Conservation (phyloP, 2,329 filamentous ascomycete species). For the Penicillium concentricum region DNA sequence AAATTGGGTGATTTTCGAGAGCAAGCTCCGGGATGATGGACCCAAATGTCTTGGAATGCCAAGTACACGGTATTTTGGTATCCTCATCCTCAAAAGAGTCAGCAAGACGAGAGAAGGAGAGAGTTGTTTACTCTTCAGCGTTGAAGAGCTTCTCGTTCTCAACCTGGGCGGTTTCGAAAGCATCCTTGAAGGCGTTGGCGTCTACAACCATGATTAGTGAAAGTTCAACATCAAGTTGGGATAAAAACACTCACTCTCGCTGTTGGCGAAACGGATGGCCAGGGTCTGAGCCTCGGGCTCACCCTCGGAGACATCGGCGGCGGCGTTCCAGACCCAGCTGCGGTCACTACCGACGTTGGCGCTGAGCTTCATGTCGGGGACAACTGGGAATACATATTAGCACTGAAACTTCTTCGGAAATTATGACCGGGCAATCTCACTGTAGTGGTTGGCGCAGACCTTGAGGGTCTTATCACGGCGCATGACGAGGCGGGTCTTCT, state of each 20-base stretch:
- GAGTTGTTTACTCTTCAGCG: slow-evolving; percentile 45
- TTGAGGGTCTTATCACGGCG: slow-evolving; percentile 99
- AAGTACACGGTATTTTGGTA: slow-evolving; percentile 8
- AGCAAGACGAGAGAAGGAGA: background rate
- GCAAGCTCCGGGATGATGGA: slow-evolving; percentile 13
- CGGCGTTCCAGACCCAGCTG: slow-evolving; percentile 99
- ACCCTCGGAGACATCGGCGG: slow-evolving; percentile 96
- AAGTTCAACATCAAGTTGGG: background rate
- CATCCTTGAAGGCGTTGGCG: slow-evolving; percentile 95
- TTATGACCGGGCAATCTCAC: slow-evolving; percentile 56
- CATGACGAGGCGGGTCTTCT: slow-evolving; percentile 97
- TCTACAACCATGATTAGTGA: slow-evolving; percentile 54
- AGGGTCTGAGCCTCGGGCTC: slow-evolving; percentile 95
- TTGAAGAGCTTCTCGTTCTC: slow-evolving; percentile 86
- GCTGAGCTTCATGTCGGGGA: slow-evolving; percentile 97
- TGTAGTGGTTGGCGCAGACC: slow-evolving; percentile 99
- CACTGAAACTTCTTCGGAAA: background rate
- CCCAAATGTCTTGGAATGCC: slow-evolving; percentile 12
- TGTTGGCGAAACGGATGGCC: slow-evolving; percentile 96
- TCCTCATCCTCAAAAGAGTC: slow-evolving; percentile 1
- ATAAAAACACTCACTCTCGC: slow-evolving; percentile 70
- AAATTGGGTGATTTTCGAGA: slow-evolving; percentile 12
- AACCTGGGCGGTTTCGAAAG: slow-evolving; percentile 94
- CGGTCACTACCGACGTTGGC: slow-evolving; percentile 97
- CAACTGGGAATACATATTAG: slow-evolving; percentile 58